These are phyloP conservation scores for Chaetomiaceae sp. DNA, from an alignment of 2,329 filamentous ascomycete genomes.

Conservation along the genomic window DNA sequence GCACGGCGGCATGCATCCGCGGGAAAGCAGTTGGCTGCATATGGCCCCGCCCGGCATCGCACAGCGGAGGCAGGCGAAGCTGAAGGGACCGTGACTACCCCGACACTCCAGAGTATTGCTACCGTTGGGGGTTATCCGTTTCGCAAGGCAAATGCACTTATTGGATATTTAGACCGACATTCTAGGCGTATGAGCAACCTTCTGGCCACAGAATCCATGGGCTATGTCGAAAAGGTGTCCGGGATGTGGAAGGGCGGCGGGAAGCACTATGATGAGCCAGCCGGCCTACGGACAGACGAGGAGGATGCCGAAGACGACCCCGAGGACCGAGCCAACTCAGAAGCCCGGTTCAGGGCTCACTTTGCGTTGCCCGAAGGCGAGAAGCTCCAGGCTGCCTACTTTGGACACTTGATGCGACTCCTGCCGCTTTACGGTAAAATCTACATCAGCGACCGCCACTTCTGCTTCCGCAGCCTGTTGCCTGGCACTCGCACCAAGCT, in stretches of 20 bases:
- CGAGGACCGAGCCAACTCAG: constrained; percentile 60
- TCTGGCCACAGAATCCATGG: constrained; percentile 87
- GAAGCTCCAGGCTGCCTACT: constrained; percentile 82
- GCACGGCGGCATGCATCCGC: constrained; percentile 4
- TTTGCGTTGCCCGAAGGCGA: constrained; percentile 86
- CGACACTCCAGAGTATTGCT: constrained; percentile 49
- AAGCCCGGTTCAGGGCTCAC: constrained; percentile 81
- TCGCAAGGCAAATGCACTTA: constrained; percentile 76
- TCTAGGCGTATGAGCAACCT: constrained; percentile 78
- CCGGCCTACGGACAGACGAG: constrained; percentile 49
- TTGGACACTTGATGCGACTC: constrained; percentile 84
- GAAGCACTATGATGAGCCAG: constrained; percentile 74
- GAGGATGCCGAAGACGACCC: constrained; percentile 50
- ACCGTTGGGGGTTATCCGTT: constrained; percentile 71
- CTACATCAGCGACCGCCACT: constrained; percentile 80
- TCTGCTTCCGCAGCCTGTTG: constrained; percentile 90
- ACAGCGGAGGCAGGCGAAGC: constrained; percentile 31
- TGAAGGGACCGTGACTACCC: constrained; percentile 34
- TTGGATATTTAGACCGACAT: constrained; percentile 74
- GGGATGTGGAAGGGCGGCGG: constrained; percentile 93
- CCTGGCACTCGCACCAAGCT: constrained; percentile 89
- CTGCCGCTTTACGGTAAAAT: constrained; percentile 93
- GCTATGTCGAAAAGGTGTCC: constrained; percentile 93
- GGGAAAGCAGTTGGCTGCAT: constrained; percentile 18
- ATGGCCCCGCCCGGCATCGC: constrained; percentile 40